Evolutionary conservation across 2,329 filamentous ascomycete genomes (phyloP), one percentile per base, ranked within the genome.

Genomic region (Gyromitra esculenta): DNA sequence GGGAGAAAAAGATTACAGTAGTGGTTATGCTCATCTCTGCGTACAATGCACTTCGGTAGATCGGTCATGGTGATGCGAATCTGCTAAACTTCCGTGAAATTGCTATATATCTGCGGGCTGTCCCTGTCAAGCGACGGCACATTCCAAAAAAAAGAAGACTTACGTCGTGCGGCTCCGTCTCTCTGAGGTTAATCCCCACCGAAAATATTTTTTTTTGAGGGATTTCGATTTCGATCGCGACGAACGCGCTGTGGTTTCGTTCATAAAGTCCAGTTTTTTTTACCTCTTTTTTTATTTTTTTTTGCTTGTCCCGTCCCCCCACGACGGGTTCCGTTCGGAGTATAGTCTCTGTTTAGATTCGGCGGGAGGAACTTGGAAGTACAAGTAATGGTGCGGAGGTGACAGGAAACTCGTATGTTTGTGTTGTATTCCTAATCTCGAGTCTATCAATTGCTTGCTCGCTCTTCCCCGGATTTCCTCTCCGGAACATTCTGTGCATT

Each of bases 351-450:
- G 64, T 75, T 75, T 70, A 65, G 63, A 56, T 68, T 56, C 43
- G 56, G n/a, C 59, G 66, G 41, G 56, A 43, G 43, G 31, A 54
- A 62, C 56, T 62, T 70, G 67, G 50, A 66, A 71, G 72, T 75
- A 75, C 72, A 75, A 75, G 72, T 75, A 75, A 75, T 75, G 72
- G 65, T 75, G 60, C 50, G 59, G 72, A 57, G 72, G 72, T 74
- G 64, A 63, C 59, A 57, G 66, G 65, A 73, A 31, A 60, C 52
- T 76, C 31, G 67, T 71, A 65, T 13, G 73, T 71, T 75, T 60
- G 48, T 21, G 50, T 25, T 45, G 65, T 48, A 56, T 48, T 52
- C 60, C 56, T 31, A 59, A 57, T 6, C 62, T 48, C 68, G 52
- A 72, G 67, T 76, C 64, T 45, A 54, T 72, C 52, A 75, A 75